Conservation (phyloP, 768 basidiomycete genomes). For the Pulveroboletus sp. region DNA sequence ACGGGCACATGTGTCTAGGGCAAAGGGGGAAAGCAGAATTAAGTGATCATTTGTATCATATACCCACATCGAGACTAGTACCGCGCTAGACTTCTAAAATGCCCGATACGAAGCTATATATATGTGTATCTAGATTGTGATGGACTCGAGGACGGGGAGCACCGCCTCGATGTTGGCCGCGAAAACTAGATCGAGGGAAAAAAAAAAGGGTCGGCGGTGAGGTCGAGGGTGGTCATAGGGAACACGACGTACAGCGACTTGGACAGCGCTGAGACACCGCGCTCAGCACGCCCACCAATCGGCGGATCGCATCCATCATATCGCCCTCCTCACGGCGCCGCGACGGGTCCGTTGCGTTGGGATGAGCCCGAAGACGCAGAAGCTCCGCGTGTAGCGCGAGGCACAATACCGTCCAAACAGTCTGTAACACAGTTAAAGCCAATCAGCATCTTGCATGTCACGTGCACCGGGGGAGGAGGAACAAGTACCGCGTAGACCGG, state of each 20-base stretch:
- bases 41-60: not conserved
- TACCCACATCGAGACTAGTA: not conserved
- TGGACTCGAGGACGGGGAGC: conserved; percentile 22
- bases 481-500: conserved; percentile 19
- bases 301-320: conserved; percentile 13
- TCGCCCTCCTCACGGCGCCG: conserved; percentile 13
- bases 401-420: conserved; percentile 23
- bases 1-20: conserved; percentile 14
- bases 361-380: conserved; percentile 12
- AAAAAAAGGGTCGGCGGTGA: not conserved
- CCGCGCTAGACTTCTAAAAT: not conserved
- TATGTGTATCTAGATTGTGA: conserved; percentile 1
- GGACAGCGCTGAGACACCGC: conserved; percentile 17
- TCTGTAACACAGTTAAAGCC: conserved; percentile 8
- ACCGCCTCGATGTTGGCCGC: conserved; percentile 25
- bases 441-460: conserved; percentile 1
- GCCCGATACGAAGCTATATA: not conserved
- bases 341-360: not conserved
- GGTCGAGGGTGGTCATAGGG: not conserved
- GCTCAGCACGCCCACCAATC: conserved; percentile 15
- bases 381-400: conserved; percentile 23
- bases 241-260: conserved; percentile 15
- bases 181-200: conserved; percentile 11
- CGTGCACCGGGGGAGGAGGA: not conserved
- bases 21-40: not conserved